Evolutionary conservation across 805 yeast species (phyloP), one percentile per base, ranked within the genome.

Genomic region (Lipomyces yamadae): DNA sequence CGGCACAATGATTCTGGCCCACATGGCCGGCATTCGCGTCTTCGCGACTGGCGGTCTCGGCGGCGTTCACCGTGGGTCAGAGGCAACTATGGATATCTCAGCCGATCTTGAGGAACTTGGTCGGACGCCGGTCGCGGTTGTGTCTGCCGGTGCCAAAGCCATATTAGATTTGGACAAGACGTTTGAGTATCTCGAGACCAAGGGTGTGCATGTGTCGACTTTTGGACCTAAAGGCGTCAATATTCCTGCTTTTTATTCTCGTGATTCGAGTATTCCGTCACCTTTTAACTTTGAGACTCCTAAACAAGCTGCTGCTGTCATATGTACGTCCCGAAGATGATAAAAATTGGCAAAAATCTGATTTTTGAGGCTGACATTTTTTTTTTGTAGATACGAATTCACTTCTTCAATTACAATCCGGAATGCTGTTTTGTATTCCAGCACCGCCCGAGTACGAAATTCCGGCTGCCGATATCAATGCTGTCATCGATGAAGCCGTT

Each of bases 41-140:
- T 92, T 92, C 81, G 95, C 96, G 0, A 92, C 97, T 1, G 97
- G 97, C 39, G 97, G 97, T 0, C 81, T 92, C 24, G 97, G 97
- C 29, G 97, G 97, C 29, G 97, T 91, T 10, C 96, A 92, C 73
- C 83, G 91, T 64, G 90, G 89, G 6, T 94, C 90, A 29, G 89
- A 89, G 63, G 70, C 78, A 35, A 86, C 92, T 1, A 84, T 91
- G 87, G 97, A 92, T 76, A 81, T 92, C 32, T 87, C 93, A 72
- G 96, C 97, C 1, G 97, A 92, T 77, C 82, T 92, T 69, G 93
- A 91, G 60, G 97, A 92, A 74, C 80, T 92, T 62, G 88, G 92
- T 1, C 82, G 87, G 64, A 92, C 97, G 0, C 91, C 93, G 0
- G 92, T 92, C 1, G 87, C 92, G 0, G 97, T 92, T n/a, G 93